Evolutionary conservation across 257 asterid genomes (phyloP).

Genomic region (Fraxinus quadrangulata): DNA sequence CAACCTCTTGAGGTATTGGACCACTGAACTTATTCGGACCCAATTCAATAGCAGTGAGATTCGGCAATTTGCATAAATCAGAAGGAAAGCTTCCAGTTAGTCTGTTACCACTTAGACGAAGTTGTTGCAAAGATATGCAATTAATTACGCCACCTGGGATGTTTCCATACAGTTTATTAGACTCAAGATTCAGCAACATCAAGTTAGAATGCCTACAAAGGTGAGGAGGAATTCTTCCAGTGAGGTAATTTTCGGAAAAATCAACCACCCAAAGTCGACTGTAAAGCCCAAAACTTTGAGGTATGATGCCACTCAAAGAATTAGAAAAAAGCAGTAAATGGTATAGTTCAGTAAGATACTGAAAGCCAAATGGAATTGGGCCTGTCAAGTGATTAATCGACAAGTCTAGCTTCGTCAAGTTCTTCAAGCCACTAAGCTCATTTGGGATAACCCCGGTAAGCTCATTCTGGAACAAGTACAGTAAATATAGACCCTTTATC

Average conservation of each 20-base stretch:
- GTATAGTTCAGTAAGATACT: constrained; percentile 54
- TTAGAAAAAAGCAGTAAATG: constrained; percentile 79
- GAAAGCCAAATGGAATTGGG: constrained; percentile 84
- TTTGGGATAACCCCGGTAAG: constrained; percentile 74
- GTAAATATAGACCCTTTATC: constrained; percentile 49
- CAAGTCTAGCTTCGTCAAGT: constrained; percentile 70
- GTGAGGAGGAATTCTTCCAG: constrained; percentile 72
- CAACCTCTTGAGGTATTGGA: constrained; percentile 57
- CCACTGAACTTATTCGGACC: constrained; percentile 73
- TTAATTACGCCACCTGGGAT: constrained; percentile 64
- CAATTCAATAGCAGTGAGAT: constrained; percentile 79
- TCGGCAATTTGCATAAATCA: constrained; percentile 62
- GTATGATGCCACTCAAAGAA: constrained; percentile 62
- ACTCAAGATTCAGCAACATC: constrained; percentile 73
- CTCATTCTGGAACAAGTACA: constrained; percentile 69
- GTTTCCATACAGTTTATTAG: constrained; percentile 57
- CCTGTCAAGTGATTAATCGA: constrained; percentile 79
- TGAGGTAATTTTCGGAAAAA: constrained; percentile 62
- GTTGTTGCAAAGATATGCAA: constrained; percentile 66
- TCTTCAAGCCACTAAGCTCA: constrained; percentile 59
- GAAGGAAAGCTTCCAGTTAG: constrained; percentile 71
- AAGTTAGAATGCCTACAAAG: constrained; percentile 59
- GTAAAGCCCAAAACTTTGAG: constrained; percentile 68
- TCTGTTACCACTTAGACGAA: constrained; percentile 64
- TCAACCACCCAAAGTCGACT: constrained; percentile 87